phyloP scores from a whole-genome alignment of 2,329 filamentous ascomycete genomes.

The Diaporthe ampelina region DNA sequence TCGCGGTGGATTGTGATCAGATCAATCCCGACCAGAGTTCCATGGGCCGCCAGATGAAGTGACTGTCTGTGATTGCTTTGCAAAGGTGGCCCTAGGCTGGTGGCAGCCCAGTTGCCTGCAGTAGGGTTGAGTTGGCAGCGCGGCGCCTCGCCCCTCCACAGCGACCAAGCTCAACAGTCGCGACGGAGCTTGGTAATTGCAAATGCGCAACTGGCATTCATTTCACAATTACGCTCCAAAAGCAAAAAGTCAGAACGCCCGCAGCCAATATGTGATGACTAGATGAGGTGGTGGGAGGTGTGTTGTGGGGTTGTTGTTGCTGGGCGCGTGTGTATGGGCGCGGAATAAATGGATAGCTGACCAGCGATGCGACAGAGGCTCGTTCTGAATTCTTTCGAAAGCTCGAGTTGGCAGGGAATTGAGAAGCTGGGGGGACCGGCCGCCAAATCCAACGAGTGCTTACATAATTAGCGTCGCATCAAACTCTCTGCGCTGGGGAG shows the following conservation, averaged over 20 bases:
- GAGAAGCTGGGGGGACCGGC: slow-evolving; percentile 50
- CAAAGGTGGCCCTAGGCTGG: not conserved
- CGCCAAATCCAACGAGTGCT: slow-evolving; percentile 51
- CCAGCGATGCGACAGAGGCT: slow-evolving; percentile 39
- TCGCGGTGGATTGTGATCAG: slow-evolving; percentile 57
- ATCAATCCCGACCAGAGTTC: slow-evolving; percentile 31
- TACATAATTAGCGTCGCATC: slow-evolving; percentile 33
- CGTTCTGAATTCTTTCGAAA: slow-evolving; percentile 49
- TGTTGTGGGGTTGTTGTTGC: slow-evolving; percentile 16
- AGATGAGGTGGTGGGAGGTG: not conserved
- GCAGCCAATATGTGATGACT: not conserved
- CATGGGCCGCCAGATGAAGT: slow-evolving; percentile 37
- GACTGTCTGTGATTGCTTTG: not conserved
- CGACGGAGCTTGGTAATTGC: slow-evolving; percentile 36
- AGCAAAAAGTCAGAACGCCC: not conserved
- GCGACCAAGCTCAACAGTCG: slow-evolving; percentile 45
- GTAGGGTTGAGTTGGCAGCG: slow-evolving; percentile 20
- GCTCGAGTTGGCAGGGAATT: slow-evolving; percentile 37
- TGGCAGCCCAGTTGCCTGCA: slow-evolving; percentile 15
- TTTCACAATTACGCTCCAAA: not conserved
- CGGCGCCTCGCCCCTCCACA: slow-evolving; percentile 33
- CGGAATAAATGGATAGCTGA: slow-evolving; percentile 7
- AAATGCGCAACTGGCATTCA: slow-evolving; percentile 27
- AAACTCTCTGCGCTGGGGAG: no score
- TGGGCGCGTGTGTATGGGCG: not conserved